Evolutionary conservation across 2,329 filamentous ascomycete species (phyloP).

Genomic region (Blastomyces emzantsi): DNA sequence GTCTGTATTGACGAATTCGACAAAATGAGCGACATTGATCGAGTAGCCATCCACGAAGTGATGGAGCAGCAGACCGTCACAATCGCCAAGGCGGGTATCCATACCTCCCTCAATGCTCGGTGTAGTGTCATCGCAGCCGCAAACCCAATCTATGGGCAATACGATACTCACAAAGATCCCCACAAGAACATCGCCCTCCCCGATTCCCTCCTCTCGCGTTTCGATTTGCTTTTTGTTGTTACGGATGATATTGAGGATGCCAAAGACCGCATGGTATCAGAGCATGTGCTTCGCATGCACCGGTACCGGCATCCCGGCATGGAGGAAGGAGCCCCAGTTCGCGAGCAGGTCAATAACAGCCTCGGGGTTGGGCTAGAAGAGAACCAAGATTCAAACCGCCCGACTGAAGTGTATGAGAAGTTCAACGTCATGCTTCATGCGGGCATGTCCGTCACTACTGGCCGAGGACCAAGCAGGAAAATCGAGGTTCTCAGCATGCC

Average conservation of each 20-base stretch:
- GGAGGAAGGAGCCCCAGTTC: constrained; percentile 89
- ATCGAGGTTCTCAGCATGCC: constrained; percentile 89
- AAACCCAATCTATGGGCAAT: constrained; percentile 96
- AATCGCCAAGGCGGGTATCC: constrained; percentile 96
- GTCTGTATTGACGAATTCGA: constrained; percentile 99
- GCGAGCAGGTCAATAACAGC: constrained; percentile 74
- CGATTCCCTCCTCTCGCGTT: constrained; percentile 93
- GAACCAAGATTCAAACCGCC: constrained; percentile 59
- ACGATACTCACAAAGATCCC: constrained; percentile 96
- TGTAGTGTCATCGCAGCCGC: constrained; percentile 95
- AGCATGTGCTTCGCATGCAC: constrained; percentile 97
- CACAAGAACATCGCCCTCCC: constrained; percentile 98
- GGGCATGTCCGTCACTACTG: constrained; percentile 68
- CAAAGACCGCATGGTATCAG: constrained; percentile 80
- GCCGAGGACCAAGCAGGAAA: constrained; percentile 64
- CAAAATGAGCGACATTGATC: constrained; percentile 98
- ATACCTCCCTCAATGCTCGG: constrained; percentile 91
- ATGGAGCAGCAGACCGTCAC: constrained; percentile 99
- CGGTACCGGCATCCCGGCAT: constrained; percentile 84
- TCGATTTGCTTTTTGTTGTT: constrained; percentile 94
- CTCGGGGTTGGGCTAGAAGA: constrained; percentile 79
- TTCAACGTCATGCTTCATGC: constrained; percentile 94
- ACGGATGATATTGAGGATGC: constrained; percentile 97
- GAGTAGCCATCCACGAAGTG: constrained; percentile 98
- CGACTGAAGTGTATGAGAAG: constrained; percentile 90